Percentiles rank a stretch among this genome's conserved stretches.
Conservation (phyloP, 768 basidiomycete species). For the Clitopilus passeckerianus region DNA sequence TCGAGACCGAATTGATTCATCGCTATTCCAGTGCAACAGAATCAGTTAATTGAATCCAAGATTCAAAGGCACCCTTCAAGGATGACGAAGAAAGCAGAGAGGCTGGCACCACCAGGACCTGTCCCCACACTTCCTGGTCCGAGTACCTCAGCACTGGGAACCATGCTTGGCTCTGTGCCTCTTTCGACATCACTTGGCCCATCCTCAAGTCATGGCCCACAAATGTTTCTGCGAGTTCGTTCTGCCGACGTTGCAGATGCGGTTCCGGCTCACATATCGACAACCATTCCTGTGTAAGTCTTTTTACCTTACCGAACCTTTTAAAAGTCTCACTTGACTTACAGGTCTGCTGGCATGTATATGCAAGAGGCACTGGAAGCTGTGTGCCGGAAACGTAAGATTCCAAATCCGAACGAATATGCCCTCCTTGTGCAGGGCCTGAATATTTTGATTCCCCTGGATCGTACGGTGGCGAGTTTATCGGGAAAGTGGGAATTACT, state of each 20-base stretch:
- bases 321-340: not conserved
- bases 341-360: conserved; percentile 87
- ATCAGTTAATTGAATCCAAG: conserved; percentile 70
- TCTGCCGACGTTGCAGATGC: conserved; percentile 80
- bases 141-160: conserved; percentile 43
- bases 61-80: conserved; percentile 82
- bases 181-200: conserved; percentile 68
- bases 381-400: conserved; percentile 66
- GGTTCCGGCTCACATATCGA: conserved; percentile 64
- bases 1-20: conserved; percentile 13
- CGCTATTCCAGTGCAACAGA: conserved; percentile 54
- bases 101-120: conserved; percentile 37
- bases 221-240: conserved; percentile 77
- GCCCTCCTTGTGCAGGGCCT: conserved; percentile 67
- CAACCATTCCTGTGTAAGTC: conserved; percentile 87
- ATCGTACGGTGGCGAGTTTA: conserved; percentile 93
- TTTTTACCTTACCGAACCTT: not conserved
- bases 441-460: conserved; percentile 82
- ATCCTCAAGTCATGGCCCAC: conserved; percentile 69
- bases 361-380: conserved; percentile 93
- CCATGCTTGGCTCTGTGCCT: conserved; percentile 38
- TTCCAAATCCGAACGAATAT: conserved; percentile 73
- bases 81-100: conserved; percentile 54
- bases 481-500: conserved; percentile 83
- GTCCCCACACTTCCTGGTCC: conserved; percentile 30